phyloP scores from a whole-genome alignment of 2,329 filamentous ascomycete genomes.

The Calonectria hawksworthii region DNA sequence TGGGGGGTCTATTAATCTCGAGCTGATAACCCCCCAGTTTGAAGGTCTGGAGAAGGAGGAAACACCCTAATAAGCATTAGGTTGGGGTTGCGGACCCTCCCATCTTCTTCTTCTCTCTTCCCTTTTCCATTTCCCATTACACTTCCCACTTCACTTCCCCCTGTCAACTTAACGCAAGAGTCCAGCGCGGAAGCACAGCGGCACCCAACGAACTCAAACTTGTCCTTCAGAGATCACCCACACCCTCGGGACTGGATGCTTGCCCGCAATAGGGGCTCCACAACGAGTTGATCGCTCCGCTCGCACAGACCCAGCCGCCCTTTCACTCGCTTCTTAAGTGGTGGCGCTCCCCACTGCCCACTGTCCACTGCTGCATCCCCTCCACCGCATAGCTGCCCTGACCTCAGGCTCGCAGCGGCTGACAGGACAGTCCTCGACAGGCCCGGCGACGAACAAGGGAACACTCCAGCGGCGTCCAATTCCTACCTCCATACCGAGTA shows the following conservation, averaged over 20 bases:
- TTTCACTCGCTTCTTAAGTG: conserved; percentile 31
- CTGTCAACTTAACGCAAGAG: neutral
- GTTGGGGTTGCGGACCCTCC: neutral
- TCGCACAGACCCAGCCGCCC: conserved; percentile 37
- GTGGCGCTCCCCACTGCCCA: conserved; percentile 39
- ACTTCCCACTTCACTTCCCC: neutral
- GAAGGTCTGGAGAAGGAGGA: neutral
- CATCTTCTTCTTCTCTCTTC: neutral
- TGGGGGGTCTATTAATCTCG: conserved; percentile 1
- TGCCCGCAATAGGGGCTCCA: conserved; percentile 39
- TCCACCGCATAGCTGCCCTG: conserved; percentile 16
- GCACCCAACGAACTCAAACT: conserved; percentile 19
- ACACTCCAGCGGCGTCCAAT: neutral
- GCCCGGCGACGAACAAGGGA: conserved; percentile 19
- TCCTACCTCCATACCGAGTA: neutral
- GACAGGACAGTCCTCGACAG: conserved; percentile 16
- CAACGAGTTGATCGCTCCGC: conserved; percentile 36
- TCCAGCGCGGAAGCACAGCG: conserved; percentile 9
- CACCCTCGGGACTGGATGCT: conserved; percentile 31
- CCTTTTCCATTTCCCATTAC: neutral
- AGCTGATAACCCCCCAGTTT: neutral
- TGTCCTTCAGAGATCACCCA: conserved; percentile 32
- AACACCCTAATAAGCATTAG: neutral
- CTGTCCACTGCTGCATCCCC: neutral
- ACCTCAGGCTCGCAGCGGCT: conserved; percentile 15